Evolutionary conservation across 1,139 yeast genomes (phyloP), one percentile per base, ranked within the genome.

Genomic region (Geotrichum klebahnii): DNA sequence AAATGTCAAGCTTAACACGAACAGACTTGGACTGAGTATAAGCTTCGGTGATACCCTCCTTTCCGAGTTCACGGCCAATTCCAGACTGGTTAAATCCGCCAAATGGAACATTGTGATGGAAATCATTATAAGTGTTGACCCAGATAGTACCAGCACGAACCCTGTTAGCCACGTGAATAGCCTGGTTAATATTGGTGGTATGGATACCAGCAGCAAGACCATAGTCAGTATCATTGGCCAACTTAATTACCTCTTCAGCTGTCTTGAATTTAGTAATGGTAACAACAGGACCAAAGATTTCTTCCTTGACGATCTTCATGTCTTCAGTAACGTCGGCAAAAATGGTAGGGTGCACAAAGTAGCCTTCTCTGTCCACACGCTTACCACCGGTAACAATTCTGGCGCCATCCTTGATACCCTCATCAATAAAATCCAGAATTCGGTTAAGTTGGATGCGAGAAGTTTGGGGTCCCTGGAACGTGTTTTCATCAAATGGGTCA

Each of bases 131-230:
- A 57, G 90, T 75, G 73, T 78, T 78, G 64, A 84, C 76, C 92
- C 92, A 85, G 58, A 85, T 76, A 52, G 88, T 82, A 70, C 95
- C 95, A 52, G 95, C 86, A 66, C 78, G 78, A 57, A 86, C 68
- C 67, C 77, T 74, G 73, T 77, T 77, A 53, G 94, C 71, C 53
- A 84, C 89, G 53, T 76, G 76, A 56, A 81, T 67, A 50, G 84
- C 83, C 58, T 76, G 79, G 69, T 76, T 73, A 52, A 79, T 58
- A 62, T 79, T 76, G 53, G 72, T 72, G 60, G 95, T 84, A 75
- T 85, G 90, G 52, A 86, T 75, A 66, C 94, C 90, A 52, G 95
- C 89, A 63, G 92, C 95, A 63, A 86, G 78, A 64, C 95, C 95
- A 67, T 83, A 86, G 55, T 77, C 79, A 43, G 88, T 74, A 68